Conservation (phyloP, 441 rosid species). For the Lepidium campestre region DNA sequence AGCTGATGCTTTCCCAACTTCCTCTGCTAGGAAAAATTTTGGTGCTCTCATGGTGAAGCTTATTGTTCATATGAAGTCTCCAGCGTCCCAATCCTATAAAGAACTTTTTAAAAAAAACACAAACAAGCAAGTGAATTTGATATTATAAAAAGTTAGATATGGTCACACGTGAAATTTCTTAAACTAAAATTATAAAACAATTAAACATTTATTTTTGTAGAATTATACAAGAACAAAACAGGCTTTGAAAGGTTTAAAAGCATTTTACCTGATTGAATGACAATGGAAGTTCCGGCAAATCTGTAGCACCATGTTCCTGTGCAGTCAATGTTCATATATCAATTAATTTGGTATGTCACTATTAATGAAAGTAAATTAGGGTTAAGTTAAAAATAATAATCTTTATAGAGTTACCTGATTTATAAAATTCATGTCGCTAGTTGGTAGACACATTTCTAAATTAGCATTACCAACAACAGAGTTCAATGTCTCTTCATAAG, state of each 20-base stretch:
- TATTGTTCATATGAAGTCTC: too few species aligned
- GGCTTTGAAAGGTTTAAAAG: neutral
- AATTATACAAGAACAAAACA: too few species aligned
- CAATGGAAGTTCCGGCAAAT: neutral
- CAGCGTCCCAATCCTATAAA: too few species aligned
- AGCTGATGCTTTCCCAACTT: too few species aligned
- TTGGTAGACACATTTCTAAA: neutral
- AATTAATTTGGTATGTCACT: neutral
- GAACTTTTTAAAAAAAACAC: too few species aligned
- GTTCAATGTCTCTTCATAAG: neutral
- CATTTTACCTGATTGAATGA: neutral
- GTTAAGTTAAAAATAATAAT: neutral
- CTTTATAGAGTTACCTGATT: slow-evolving; percentile 3
- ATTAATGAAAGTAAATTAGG: neutral
- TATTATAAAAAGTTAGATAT: too few species aligned
- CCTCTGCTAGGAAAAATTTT: too few species aligned
- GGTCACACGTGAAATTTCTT: too few species aligned
- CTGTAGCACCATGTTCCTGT: neutral
- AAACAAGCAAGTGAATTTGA: too few species aligned
- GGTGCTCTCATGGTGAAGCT: too few species aligned
- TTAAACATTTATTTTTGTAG: too few species aligned
- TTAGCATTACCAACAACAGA: neutral
- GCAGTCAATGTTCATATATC: neutral
- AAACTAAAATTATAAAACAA: too few species aligned
- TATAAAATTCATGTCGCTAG: neutral